phyloP scores from a whole-genome alignment of 257 asterid genomes.

The Solanum medicagineum region DNA sequence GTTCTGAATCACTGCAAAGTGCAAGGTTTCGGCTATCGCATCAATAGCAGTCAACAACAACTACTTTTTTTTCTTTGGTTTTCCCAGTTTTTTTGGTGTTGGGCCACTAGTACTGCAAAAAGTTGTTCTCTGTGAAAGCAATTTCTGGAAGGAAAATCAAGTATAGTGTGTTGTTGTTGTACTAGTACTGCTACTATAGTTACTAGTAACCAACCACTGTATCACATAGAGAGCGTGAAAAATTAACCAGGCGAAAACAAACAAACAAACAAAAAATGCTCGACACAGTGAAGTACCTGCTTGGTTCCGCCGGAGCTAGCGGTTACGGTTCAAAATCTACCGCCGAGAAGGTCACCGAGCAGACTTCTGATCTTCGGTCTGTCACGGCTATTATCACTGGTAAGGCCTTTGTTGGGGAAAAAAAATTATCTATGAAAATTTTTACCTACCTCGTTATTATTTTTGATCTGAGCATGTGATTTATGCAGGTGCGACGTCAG shows the following conservation, averaged over 20 bases:
- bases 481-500: constrained; percentile 78
- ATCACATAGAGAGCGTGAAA: background rate
- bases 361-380: constrained; percentile 36
- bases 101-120: background rate
- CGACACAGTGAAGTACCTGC: constrained; percentile 59
- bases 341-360: constrained; percentile 64
- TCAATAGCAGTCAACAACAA: background rate
- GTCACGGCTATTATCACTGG: constrained; percentile 86
- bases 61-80: background rate
- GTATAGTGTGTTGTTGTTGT: background rate
- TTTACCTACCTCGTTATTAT: background rate
- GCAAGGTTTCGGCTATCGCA: background rate
- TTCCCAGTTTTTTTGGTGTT: background rate
- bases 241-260: too few species aligned
- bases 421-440: background rate
- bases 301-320: constrained; percentile 70
- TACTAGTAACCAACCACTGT: background rate
- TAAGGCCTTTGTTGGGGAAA: background rate
- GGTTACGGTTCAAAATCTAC: constrained; percentile 79
- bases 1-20: background rate
- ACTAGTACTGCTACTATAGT: background rate
- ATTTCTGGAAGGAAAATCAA: background rate
- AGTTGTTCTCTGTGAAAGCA: background rate
- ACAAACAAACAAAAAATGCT: constrained; percentile 27
- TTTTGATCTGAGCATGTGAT: background rate